Percentiles rank a stretch among this genome's conserved stretches.
phyloP scores from a whole-genome alignment of 1,284 basidiomycete genomes.

The Trametes versicolor region DNA sequence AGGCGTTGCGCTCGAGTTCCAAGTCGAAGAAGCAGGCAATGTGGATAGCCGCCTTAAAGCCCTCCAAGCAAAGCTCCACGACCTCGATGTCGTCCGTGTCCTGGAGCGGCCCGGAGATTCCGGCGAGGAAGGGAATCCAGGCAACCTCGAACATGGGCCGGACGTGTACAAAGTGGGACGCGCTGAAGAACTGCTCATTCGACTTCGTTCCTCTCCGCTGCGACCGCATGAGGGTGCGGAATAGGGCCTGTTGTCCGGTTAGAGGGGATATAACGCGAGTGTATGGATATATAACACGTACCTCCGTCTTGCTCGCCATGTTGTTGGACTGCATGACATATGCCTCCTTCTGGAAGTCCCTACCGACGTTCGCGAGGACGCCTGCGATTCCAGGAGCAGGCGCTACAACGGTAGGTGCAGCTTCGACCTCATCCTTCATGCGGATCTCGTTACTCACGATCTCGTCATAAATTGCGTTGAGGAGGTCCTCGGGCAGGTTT shows the following conservation, averaged over 20 bases:
- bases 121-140: conserved; percentile 97
- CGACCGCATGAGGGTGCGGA: conserved; percentile 89
- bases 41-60: conserved; percentile 92
- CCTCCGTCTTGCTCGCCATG: conserved; percentile 96
- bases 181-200: conserved; percentile 91
- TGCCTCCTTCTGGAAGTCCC: conserved; percentile 93
- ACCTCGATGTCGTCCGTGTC: conserved; percentile 92
- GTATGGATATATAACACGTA: conserved; percentile 42
- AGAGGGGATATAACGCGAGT: background rate
- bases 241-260: conserved; percentile 70
- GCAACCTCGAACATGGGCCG: conserved; percentile 98
- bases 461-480: conserved; percentile 86
- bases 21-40: conserved; percentile 96
- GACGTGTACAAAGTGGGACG: conserved; percentile 94
- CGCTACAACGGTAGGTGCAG: conserved; percentile 54
- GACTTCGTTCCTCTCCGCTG: conserved; percentile 82
- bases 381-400: conserved; percentile 80
- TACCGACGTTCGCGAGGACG: conserved; percentile 87
- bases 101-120: conserved; percentile 91
- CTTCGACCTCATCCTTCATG: conserved; percentile 96
- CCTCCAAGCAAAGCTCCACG: conserved; percentile 92
- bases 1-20: conserved; percentile 95
- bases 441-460: conserved; percentile 93
- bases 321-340: conserved; percentile 94
- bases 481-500: conserved; percentile 87